These are phyloP conservation scores for Coemansia sp. DNA, from an alignment of 192 early-diverging fungal species.

Conservation along the genomic window DNA sequence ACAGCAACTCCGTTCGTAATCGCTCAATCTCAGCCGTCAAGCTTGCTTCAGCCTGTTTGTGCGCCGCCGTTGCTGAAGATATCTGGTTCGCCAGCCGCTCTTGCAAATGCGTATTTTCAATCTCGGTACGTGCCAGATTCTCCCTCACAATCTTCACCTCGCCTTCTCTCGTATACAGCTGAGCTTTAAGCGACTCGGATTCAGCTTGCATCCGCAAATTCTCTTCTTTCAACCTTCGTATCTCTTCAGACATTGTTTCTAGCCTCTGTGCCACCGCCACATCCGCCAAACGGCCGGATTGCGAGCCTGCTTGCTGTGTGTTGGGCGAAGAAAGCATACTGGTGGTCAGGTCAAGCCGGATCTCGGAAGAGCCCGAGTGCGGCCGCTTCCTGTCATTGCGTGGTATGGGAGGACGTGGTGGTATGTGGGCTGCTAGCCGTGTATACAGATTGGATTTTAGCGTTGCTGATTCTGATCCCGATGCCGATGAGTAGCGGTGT, in stretches of 20 bases:
- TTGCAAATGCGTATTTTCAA: slow-evolving; percentile 50
- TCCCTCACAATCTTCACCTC: slow-evolving; percentile 51
- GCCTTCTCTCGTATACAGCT: slow-evolving; percentile 48
- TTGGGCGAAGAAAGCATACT: slow-evolving; percentile 7
- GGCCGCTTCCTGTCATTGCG: slow-evolving; percentile 2
- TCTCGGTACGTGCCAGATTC: slow-evolving; percentile 47
- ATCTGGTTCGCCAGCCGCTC: slow-evolving; percentile 43
- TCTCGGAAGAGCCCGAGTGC: slow-evolving; percentile 3
- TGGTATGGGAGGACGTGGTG: neutral
- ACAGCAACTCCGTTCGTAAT: slow-evolving; percentile 36
- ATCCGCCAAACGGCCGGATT: no score
- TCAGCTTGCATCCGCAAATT: slow-evolving; percentile 26
- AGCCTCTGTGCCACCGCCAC: neutral
- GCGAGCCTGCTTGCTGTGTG: neutral
- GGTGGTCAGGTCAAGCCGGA: slow-evolving; percentile 11
- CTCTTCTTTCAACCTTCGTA: slow-evolving; percentile 29
- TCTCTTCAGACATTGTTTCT: slow-evolving; percentile 16
- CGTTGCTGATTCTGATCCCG: slow-evolving; percentile 3
- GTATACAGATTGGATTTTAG: slow-evolving; percentile 36
- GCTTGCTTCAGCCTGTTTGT: slow-evolving; percentile 9
- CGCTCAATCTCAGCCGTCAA: slow-evolving; percentile 38
- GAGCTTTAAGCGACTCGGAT: slow-evolving; percentile 24
- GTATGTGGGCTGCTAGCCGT: slow-evolving; percentile 42
- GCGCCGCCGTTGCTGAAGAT: slow-evolving; percentile 5
- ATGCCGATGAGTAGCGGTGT: neutral